Conservation (phyloP, 805 yeast genomes). For the Nakazawaea anatomiae region DNA sequence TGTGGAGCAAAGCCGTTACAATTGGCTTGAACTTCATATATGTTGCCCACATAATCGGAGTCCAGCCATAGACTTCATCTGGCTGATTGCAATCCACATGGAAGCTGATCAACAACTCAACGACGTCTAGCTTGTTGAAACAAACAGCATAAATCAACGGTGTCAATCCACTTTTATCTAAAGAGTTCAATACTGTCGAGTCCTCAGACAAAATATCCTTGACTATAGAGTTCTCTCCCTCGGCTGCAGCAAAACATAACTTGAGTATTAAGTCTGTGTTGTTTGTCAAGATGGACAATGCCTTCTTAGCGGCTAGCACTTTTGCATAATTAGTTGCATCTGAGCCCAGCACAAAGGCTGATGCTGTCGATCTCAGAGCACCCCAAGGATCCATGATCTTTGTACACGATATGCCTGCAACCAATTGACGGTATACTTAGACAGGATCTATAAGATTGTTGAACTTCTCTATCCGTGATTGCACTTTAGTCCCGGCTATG, state of each 20-base stretch:
- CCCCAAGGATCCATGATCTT: constrained; percentile 24
- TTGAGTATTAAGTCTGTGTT: constrained; percentile 25
- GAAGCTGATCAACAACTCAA: constrained; percentile 40
- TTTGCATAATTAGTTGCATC: constrained; percentile 25
- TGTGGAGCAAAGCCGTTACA: constrained; percentile 49
- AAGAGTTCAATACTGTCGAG: constrained; percentile 18
- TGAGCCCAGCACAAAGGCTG: constrained; percentile 15
- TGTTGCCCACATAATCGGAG: constrained; percentile 87
- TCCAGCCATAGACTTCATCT: constrained; percentile 47
- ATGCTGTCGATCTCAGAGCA: constrained; percentile 15
- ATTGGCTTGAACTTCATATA: constrained; percentile 51
- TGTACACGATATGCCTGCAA: background rate
- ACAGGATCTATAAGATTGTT: background rate
- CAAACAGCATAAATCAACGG: constrained; percentile 51
- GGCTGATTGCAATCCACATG: constrained; percentile 41
- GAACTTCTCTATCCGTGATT: background rate
- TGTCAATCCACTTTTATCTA: constrained; percentile 36
- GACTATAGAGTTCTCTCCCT: constrained; percentile 27
- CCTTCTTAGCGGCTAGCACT: constrained; percentile 30
- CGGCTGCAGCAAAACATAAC: constrained; percentile 31
- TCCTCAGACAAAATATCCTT: constrained; percentile 19
- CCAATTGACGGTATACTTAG: background rate
- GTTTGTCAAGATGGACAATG: constrained; percentile 22
- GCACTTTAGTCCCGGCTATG: background rate
- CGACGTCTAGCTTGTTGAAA: constrained; percentile 41